Conservation (phyloP, 805 yeast species). For the Metschnikowia amazonensis region DNA sequence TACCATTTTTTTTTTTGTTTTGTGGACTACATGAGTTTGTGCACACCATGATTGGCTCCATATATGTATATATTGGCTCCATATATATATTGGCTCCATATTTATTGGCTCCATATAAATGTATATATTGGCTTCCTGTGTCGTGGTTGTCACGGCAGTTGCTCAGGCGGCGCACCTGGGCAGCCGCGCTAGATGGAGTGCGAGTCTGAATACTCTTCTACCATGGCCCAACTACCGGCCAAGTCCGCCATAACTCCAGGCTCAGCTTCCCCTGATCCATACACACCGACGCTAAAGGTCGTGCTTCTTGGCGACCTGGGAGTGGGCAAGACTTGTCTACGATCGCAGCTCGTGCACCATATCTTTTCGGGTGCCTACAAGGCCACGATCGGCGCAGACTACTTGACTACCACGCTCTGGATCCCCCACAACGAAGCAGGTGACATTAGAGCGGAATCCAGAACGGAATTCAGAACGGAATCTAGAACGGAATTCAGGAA, state of each 20-base stretch:
- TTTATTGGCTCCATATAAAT: too few relatives aligned
- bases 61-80: too few relatives aligned
- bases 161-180: too few relatives aligned
- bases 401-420: conserved; percentile 40
- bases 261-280: conserved; percentile 1
- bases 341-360: conserved; percentile 54
- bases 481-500: too few relatives aligned
- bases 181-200: not conserved
- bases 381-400: conserved; percentile 60
- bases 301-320: conserved; percentile 57
- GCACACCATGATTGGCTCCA: too few relatives aligned
- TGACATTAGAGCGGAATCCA: not conserved
- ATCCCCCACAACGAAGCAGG: conserved; percentile 7
- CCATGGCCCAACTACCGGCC: conserved; percentile 5
- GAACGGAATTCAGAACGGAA: not conserved
- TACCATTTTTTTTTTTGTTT: too few relatives aligned
- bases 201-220: not conserved
- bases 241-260: conserved; percentile 1
- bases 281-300: conserved; percentile 36
- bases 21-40: too few relatives aligned
- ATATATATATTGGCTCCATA: too few relatives aligned
- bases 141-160: too few relatives aligned
- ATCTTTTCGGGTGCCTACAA: conserved; percentile 52
- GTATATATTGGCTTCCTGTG: too few relatives aligned
- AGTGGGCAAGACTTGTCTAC: conserved; percentile 56